Base-by-base conservation (phyloP, 345 rosid species). In the Gossypium bickii region DNA sequence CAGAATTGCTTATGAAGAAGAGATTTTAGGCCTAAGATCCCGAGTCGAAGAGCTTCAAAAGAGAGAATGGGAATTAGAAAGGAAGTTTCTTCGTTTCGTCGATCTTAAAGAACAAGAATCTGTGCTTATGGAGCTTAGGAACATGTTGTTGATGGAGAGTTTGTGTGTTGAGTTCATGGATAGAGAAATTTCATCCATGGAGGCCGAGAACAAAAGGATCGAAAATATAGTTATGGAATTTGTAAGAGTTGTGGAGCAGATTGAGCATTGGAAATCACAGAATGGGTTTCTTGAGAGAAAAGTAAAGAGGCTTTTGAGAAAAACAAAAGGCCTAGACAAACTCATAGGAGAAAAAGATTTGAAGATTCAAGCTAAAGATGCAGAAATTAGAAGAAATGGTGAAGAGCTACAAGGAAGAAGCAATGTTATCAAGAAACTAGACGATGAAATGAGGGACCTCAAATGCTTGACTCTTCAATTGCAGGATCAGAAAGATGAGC, bases 101-200 rank as follows among this genome's bases (percentile, higher is more conserved):
- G 85, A 65, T 7, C 72, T 84, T 74, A 92, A 85, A 80, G 93
- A 86, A 66, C 86, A 85, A 44, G 92, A 90, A 82, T 80, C 87
- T 13, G 49, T 80, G 75, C 86, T 93, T 13, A 41, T 75, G 79
- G 92, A 93, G 85, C 76, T 87, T 4, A 85, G 72, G 77, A 82
- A 78, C 47, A 71, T 70, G 85, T 34, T 89, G 75, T 29, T 55
- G 2, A 52, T 85, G 74, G 89, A 88, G 76, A 76, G 65, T 63
- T 76, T 84, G 45, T 80, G 74, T 16, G 77, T 84, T 24, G 87
- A 86, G 63, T 80, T 77, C 57, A 57, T 86, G 86, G 80, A 80
- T 15, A 80, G 74, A 81, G 92, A 91, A 81, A 72, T 86, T 73
- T 75, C 72, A 9, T 82, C 77, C 12, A 79, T 79, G 77, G 91